Evolutionary conservation across 805 yeast genomes (phyloP).

Genomic region (Saccharomycopsis fermentans): DNA sequence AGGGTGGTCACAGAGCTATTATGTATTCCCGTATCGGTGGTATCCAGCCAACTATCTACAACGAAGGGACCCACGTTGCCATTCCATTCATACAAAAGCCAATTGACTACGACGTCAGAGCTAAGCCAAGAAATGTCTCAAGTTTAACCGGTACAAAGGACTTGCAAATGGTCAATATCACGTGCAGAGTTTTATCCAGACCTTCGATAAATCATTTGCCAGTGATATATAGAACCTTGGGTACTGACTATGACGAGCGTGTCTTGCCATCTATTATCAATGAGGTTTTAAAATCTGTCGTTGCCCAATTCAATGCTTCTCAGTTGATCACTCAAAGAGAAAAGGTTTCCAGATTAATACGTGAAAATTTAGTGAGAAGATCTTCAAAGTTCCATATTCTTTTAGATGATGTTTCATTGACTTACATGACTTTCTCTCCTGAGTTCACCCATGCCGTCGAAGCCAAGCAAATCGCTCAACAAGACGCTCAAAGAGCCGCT

Average conservation of each 20-base stretch:
- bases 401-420: slow-evolving; percentile 92
- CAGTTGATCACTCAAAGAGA: slow-evolving; percentile 99
- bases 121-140: slow-evolving; percentile 93
- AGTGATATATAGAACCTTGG: slow-evolving; percentile 80
- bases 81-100: slow-evolving; percentile 95
- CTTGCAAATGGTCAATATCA: slow-evolving; percentile 96
- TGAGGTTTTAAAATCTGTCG: slow-evolving; percentile 92
- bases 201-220: slow-evolving; percentile 78
- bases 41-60: slow-evolving; percentile 68
- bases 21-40: slow-evolving; percentile 84
- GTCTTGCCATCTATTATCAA: slow-evolving; percentile 96
- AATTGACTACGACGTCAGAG: slow-evolving; percentile 85
- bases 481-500: slow-evolving; percentile 98
- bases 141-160: slow-evolving; percentile 97
- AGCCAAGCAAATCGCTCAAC: slow-evolving; percentile 98
- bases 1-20: slow-evolving; percentile 98
- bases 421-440: slow-evolving; percentile 95
- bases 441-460: slow-evolving; percentile 97
- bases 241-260: slow-evolving; percentile 91
- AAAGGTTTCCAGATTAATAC: slow-evolving; percentile 80
- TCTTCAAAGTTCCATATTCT: slow-evolving; percentile 80
- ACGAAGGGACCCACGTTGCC: slow-evolving; percentile 91
- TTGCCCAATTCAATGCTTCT: slow-evolving; percentile 97
- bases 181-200: slow-evolving; percentile 93
- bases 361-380: slow-evolving; percentile 84